These are phyloP conservation scores for Bipolaris bicolor DNA, from an alignment of 2,329 filamentous ascomycete genomes.

Conservation along the genomic window DNA sequence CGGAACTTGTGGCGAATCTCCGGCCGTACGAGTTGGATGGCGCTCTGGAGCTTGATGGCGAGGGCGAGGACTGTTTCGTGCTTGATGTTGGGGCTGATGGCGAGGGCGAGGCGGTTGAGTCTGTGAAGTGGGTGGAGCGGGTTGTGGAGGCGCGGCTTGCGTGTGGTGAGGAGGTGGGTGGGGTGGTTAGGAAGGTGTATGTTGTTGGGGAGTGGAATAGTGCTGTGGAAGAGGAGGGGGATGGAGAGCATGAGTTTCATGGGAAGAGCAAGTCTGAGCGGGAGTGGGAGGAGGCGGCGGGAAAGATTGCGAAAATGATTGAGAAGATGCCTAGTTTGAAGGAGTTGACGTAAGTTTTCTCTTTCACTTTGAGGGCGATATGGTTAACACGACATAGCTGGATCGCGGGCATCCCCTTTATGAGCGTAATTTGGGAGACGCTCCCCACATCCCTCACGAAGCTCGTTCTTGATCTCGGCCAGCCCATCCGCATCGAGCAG, in stretches of 20 bases:
- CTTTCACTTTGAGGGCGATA: too few relatives aligned
- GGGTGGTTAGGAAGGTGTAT: constrained; percentile 32
- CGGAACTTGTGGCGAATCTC: constrained; percentile 17
- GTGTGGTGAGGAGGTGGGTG: not conserved
- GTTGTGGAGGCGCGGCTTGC: constrained; percentile 15
- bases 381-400: constrained; percentile 30
- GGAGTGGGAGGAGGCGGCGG: constrained; percentile 28
- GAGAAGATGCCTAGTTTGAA: constrained; percentile 28
- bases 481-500: constrained; percentile 27
- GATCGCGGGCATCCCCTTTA: constrained; percentile 38
- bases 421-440: constrained; percentile 25
- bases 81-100: constrained; percentile 27
- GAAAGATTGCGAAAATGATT: constrained; percentile 27
- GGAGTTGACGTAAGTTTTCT: constrained; percentile 37
- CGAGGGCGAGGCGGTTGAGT: constrained; percentile 11
- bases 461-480: constrained; percentile 37
- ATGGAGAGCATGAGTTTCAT: not conserved
- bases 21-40: constrained; percentile 22
- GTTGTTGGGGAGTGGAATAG: constrained; percentile 34
- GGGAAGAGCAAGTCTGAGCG: not conserved
- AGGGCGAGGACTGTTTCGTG: constrained; percentile 17
- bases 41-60: constrained; percentile 17
- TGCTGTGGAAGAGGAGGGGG: not conserved
- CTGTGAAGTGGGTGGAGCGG: constrained; percentile 16
- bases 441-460: constrained; percentile 33